These are phyloP conservation scores for Mortierella sp. DNA, from an alignment of 371 early-diverging fungal genomes.

Conservation along the genomic window DNA sequence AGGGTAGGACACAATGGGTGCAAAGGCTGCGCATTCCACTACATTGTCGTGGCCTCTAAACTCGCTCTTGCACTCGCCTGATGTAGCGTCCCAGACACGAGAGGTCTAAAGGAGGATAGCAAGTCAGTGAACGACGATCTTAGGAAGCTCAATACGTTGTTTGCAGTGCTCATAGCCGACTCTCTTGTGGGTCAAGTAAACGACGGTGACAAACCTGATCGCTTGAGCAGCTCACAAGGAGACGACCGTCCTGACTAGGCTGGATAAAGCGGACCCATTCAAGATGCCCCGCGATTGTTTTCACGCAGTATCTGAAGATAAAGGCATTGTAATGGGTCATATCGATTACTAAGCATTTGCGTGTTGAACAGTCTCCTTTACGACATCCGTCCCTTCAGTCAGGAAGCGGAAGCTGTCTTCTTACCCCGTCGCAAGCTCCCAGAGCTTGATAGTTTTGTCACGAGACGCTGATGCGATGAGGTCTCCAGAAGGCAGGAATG, in stretches of 20 bases:
- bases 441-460: constrained; percentile 90
- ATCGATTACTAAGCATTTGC: too few species aligned
- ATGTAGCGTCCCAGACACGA: constrained; percentile 80
- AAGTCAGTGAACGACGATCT: too few species aligned
- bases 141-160: too few species aligned
- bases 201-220: constrained; percentile 75
- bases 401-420: neutral
- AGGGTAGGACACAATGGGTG: constrained; percentile 73
- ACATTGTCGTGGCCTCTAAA: constrained; percentile 94
- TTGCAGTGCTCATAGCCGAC: too few species aligned
- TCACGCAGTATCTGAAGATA: constrained; percentile 84
- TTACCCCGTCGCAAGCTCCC: constrained; percentile 89
- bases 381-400: too few species aligned
- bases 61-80: constrained; percentile 83
- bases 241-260: constrained; percentile 76
- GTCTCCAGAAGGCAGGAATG: constrained; percentile 80
- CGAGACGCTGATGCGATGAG: constrained; percentile 86
- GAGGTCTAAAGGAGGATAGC: constrained; percentile 70
- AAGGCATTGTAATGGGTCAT: too few species aligned
- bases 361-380: too few species aligned
- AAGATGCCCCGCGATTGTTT: constrained; percentile 81
- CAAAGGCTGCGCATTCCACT: constrained; percentile 91
- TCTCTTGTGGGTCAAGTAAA: too few species aligned
- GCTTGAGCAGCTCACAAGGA: constrained; percentile 81
- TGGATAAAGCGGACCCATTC: constrained; percentile 90